Base-by-base conservation (phyloP, 2,329 filamentous ascomycete species). In the Exophiala xenobiotica region DNA sequence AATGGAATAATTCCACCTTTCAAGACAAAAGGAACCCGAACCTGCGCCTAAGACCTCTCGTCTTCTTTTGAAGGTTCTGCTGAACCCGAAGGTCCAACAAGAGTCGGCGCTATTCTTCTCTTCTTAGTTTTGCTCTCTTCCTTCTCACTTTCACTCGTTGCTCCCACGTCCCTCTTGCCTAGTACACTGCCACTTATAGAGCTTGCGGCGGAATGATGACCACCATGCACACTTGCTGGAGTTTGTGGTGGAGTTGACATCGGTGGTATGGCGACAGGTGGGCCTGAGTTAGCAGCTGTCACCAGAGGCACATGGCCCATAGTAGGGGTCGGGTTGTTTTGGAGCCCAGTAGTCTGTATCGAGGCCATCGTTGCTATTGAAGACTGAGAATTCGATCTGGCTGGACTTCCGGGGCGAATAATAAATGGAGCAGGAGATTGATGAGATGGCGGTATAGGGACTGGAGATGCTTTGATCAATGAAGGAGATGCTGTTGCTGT, bases 181-280 rank as follows among this genome's bases (percentile, higher is more conserved):
- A 78, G 63, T 1, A 80, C 76, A 50, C 77, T 82, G 20, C 73
- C 73, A 58, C 73, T 77, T 22, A 75, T 68, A n/a, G 74, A 74
- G 58, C 74, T 79, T 38, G 76, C 74, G 4, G 80, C 77, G 62
- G 80, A 82, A 44, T 82, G 78, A 4, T 57, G 52, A 9, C 61
- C 56, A 49, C 69, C 67, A 19, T 65, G 69, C 3, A 69, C 67
- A 24, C 73, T 70, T 52, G 80, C 73, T 4, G 92, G 92, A 2
- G 92, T 97, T 67, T 95, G 87, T 1, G 92, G 93, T 2, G 93
- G 92, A 6, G 92, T 96, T 29, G 88, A 89, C 63, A 95, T 82
- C 14, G 60, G 53, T 0, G 90, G 88, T 37, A 95, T 73, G 3
- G 70, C 70, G n/a, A 69, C 58, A 7, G 67, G 67, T 45, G 71